Evolutionary conservation across 129 eudicot genomes (phyloP).

Genomic region (Lonicera japonica): DNA sequence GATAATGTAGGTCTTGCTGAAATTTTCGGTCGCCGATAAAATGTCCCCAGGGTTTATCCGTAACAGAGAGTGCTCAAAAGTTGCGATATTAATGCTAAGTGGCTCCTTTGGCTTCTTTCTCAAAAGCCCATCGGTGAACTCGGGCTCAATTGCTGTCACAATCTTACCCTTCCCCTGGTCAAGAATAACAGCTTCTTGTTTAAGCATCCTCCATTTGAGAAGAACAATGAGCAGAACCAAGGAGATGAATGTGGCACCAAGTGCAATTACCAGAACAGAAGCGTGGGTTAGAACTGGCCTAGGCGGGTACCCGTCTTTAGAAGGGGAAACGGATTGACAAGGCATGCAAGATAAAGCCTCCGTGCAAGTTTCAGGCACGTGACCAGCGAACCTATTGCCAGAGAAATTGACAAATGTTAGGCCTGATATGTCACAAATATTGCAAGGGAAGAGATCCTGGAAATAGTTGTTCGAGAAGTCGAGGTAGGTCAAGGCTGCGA

Average conservation of each 20-base stretch:
- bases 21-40: slow-evolving; percentile 81
- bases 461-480: slow-evolving; percentile 69
- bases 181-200: slow-evolving; percentile 25
- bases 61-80: slow-evolving; percentile 69
- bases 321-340: slow-evolving; percentile 20
- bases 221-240: slow-evolving; percentile 35
- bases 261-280: slow-evolving; percentile 43
- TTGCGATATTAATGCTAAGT: slow-evolving; percentile 80
- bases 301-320: slow-evolving; percentile 21
- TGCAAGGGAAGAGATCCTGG: slow-evolving; percentile 53
- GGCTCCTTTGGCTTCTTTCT: slow-evolving; percentile 66
- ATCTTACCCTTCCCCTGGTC: slow-evolving; percentile 39
- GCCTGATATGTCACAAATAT: slow-evolving; percentile 59
- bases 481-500: slow-evolving; percentile 69
- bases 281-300: slow-evolving; percentile 30
- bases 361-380: slow-evolving; percentile 57
- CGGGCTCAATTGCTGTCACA: slow-evolving; percentile 23
- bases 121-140: slow-evolving; percentile 46
- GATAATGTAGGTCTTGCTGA: slow-evolving; percentile 81
- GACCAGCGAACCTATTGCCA: slow-evolving; percentile 51
- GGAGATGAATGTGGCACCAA: slow-evolving; percentile 31
- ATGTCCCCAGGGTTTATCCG: slow-evolving; percentile 63
- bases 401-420: slow-evolving; percentile 49
- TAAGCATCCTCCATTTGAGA: slow-evolving; percentile 31
- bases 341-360: slow-evolving; percentile 33